Percentiles rank a stretch among this genome's conserved stretches.
Conservation (phyloP, 805 yeast genomes). For the Cyberlindnera japonica region DNA sequence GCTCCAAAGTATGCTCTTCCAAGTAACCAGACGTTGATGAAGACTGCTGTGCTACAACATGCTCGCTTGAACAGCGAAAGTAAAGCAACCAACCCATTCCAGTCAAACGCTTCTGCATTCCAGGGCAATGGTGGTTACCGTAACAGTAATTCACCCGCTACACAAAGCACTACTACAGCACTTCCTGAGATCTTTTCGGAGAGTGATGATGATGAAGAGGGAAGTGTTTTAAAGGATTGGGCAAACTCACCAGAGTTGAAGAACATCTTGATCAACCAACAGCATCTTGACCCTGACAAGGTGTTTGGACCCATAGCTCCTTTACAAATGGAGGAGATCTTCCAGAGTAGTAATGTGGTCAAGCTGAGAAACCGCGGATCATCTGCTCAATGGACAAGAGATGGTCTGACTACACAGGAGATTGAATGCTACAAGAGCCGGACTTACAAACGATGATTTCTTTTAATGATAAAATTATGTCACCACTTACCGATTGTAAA, state of each 20-base stretch:
- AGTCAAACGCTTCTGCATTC: conserved; percentile 6
- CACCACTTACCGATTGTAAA: too few relatives aligned
- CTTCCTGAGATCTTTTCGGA: conserved; percentile 48
- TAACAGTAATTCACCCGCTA: conserved; percentile 14
- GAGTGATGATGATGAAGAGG: conserved; percentile 52
- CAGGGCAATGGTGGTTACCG: conserved; percentile 1
- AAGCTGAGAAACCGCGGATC: conserved; percentile 53
- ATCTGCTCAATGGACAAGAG: conserved; percentile 43
- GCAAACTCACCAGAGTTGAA: conserved; percentile 57
- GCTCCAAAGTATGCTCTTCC: conserved; percentile 15
- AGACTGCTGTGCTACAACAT: conserved; percentile 32
- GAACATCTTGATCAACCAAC: conserved; percentile 41
- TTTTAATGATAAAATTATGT: not conserved
- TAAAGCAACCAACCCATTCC: conserved; percentile 15
- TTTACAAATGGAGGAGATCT: conserved; percentile 65
- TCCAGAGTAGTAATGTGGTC: conserved; percentile 45
- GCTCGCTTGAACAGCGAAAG: conserved; percentile 26
- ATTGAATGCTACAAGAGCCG: conserved; percentile 42
- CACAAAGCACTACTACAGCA: conserved; percentile 23
- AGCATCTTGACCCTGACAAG: conserved; percentile 56
- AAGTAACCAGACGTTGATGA: conserved; percentile 29
- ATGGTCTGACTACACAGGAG: conserved; percentile 43
- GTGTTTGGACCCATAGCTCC: conserved; percentile 76
- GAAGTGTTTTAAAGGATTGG: conserved; percentile 52
- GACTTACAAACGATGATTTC: conserved; percentile 9